Evolutionary conservation across 805 yeast species (phyloP).

Genomic region (Ogataea populi-albae): DNA sequence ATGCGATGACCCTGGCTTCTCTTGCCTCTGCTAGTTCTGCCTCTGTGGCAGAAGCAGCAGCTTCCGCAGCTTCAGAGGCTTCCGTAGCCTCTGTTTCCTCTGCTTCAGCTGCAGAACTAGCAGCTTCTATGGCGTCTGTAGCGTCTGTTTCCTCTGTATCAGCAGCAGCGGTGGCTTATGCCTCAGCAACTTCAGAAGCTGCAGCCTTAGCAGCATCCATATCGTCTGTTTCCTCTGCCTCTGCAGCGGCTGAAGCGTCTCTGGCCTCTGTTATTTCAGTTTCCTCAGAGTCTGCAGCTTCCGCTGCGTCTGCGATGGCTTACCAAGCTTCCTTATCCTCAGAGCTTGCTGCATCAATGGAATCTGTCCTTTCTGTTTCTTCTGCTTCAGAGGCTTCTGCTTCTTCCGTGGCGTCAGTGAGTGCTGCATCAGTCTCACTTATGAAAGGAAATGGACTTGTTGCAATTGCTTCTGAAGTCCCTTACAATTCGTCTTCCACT

Average conservation of each 20-base stretch:
- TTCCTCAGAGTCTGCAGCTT: constrained; percentile 14
- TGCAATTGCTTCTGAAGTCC: constrained; percentile 26
- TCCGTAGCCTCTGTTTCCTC: constrained; percentile 19
- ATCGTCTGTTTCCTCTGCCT: constrained; percentile 8
- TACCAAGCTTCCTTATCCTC: constrained; percentile 13
- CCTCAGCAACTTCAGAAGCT: constrained; percentile 13
- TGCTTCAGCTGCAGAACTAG: constrained; percentile 17
- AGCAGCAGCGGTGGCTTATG: constrained; percentile 16
- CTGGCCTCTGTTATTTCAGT: constrained; percentile 8
- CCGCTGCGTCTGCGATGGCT: constrained; percentile 21
- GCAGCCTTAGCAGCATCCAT: constrained; percentile 4
- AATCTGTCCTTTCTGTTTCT: too few species aligned
- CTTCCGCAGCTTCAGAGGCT: constrained; percentile 16
- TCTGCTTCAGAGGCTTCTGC: constrained; percentile 21
- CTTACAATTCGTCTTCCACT: constrained; percentile 20
- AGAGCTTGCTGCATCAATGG: constrained; percentile 6
- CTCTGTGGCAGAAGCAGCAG: constrained; percentile 22
- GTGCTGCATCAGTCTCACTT: too few species aligned
- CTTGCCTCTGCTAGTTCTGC: constrained; percentile 25
- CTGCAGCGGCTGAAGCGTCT: constrained; percentile 9
- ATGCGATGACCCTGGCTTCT: constrained; percentile 20
- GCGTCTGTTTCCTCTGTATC: constrained; percentile 20
- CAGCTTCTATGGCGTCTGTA: constrained; percentile 14
- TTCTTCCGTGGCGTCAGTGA: too few species aligned
- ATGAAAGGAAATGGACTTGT: constrained; percentile 14